phyloP scores from a whole-genome alignment of 2,329 filamentous ascomycete genomes.

The Penicillium sp. region DNA sequence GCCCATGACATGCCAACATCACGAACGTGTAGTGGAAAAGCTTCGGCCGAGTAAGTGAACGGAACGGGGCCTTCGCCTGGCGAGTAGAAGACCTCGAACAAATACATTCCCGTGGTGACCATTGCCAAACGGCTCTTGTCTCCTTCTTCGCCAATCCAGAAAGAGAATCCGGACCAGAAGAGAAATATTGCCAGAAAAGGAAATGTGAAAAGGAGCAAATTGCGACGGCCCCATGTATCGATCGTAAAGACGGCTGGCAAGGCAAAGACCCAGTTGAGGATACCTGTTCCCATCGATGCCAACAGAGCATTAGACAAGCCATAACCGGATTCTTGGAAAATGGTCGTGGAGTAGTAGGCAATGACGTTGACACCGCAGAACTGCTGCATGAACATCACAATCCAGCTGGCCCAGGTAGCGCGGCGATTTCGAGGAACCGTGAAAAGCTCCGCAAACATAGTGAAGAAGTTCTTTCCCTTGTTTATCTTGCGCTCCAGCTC shows the following conservation, averaged over 20 bases:
- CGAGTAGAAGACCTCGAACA: constrained; percentile 50
- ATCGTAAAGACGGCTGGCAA: constrained; percentile 60
- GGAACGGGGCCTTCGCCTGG: constrained; percentile 58
- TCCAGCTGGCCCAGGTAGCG: constrained; percentile 51
- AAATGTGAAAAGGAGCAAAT: constrained; percentile 57
- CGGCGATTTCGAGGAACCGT: constrained; percentile 58
- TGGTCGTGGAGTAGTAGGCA: constrained; percentile 57
- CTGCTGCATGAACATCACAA: constrained; percentile 64
- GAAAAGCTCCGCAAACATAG: constrained; percentile 54
- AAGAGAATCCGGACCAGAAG: constrained; percentile 48
- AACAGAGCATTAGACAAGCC: constrained; percentile 49
- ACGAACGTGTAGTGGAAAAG: constrained; percentile 57
- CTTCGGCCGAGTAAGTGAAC: constrained; percentile 61
- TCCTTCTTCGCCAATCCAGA: constrained; percentile 40
- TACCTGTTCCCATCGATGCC: constrained; percentile 59
- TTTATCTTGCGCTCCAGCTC: constrained; percentile 53
- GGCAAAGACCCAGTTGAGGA: constrained; percentile 62
- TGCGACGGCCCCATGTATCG: constrained; percentile 60
- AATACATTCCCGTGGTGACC: constrained; percentile 41
- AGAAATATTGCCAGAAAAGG: constrained; percentile 52
- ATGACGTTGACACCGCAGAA: constrained; percentile 53
- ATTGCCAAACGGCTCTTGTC: constrained; percentile 36
- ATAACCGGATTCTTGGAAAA: constrained; percentile 55
- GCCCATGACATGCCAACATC: constrained; percentile 58
- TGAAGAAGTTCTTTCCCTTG: constrained; percentile 47